Evolutionary conservation across 1,284 basidiomycete genomes (phyloP), one percentile per base, ranked within the genome.

Genomic region (Veloboletus limbatus): DNA sequence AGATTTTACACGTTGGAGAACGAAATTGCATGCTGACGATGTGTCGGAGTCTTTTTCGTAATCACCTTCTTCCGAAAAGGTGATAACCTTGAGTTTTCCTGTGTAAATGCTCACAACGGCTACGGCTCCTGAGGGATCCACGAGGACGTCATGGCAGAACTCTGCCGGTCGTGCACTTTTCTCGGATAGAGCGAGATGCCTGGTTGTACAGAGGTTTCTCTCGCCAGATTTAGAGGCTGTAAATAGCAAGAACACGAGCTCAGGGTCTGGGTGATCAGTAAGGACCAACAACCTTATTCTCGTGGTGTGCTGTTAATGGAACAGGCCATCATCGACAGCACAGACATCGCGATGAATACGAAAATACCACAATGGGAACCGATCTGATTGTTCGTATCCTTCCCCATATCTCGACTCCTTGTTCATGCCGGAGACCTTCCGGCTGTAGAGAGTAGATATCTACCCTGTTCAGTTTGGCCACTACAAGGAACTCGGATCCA

Each of bases 191-290:
- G 75, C 66, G 8, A 81, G 56, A 35, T 70, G 62, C 41, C 74
- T 74, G 18, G 65, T 72, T 8, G 65, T 59, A 3, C 55, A 60
- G 13, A 88, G 64, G 16, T 63, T 58, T 9, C 65, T 63, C 17
- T 54, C 54, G 1, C 69, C 72, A 11, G 57, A 60, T 27, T 69
- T 64, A 20, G 66, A 59, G 40, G 72, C 62, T 7, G 63, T 56
- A 55, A 81, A 85, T 8, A 69, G 60, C 20, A 89, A 67, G 51
- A 88, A 71, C 24, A 88, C 62, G 8, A 88, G 69, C 52, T 80
- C 78, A 6, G 85, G 83, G 28, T 86, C 78, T 2, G 88, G 87
- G 55, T 88, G 85, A 51, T 85, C 84, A 1, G 83, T 76, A 57
- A 88, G 70, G 17, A 86, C 71, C 16, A 87, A 62, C 13, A 89